Percentiles rank a stretch among this genome's conserved stretches.
Conservation (phyloP, 2,329 filamentous ascomycete species). For the Balansia obtecta region DNA sequence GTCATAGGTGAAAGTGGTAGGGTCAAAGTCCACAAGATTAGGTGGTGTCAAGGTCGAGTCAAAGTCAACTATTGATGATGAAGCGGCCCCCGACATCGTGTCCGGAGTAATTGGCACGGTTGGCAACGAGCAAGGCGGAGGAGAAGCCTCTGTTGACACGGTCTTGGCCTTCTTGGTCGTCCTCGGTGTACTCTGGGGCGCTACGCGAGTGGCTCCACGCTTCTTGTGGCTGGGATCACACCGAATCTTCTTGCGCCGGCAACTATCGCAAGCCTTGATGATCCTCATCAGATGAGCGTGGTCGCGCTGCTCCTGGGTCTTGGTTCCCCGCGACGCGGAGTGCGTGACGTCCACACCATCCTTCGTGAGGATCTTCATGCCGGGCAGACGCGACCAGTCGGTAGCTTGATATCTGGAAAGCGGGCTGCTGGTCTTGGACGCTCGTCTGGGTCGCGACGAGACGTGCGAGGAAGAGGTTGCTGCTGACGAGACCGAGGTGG, state of each 20-base stretch:
- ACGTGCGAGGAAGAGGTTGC: conserved; percentile 19
- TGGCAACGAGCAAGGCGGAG: conserved; percentile 12
- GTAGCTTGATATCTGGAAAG: conserved; percentile 17
- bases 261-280: conserved; percentile 54
- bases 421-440: conserved; percentile 14
- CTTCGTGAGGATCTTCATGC: conserved; percentile 55
- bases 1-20: conserved; percentile 14
- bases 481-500: conserved; percentile 10
- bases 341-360: conserved; percentile 52
- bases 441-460: conserved; percentile 14
- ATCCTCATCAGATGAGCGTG: conserved; percentile 55
- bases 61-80: conserved; percentile 8
- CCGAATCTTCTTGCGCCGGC: conserved; percentile 50
- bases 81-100: background rate
- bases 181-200: conserved; percentile 20
- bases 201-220: conserved; percentile 22
- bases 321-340: conserved; percentile 47
- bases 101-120: background rate
- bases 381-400: conserved; percentile 43
- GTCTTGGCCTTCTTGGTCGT: conserved; percentile 30
- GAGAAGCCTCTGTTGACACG: conserved; percentile 8
- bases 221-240: conserved; percentile 49
- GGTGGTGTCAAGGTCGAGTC: conserved; percentile 12
- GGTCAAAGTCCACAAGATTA: conserved; percentile 11
- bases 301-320: conserved; percentile 56